A percentile compares a stretch with the other conserved stretches of the same genome.
Conservation (phyloP, 306 rosid species). For the Lathyrus sativus region DNA sequence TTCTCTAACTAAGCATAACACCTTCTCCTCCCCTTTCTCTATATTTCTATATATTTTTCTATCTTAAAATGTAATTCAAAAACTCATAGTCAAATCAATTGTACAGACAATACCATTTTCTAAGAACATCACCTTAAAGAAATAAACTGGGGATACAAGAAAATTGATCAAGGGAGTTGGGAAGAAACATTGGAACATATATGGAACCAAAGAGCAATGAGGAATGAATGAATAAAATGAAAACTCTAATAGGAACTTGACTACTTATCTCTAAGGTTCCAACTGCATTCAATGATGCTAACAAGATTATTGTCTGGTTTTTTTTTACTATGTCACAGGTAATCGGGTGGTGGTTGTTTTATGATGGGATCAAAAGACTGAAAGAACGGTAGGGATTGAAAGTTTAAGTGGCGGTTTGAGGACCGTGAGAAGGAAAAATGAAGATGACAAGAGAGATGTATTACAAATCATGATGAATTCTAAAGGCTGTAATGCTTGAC, state of each 20-base stretch:
- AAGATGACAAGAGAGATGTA: conserved; percentile 39
- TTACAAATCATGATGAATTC: conserved; percentile 43
- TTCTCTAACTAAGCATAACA: conserved; percentile 55
- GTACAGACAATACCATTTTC: conserved; percentile 45
- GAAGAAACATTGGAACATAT: conserved; percentile 35
- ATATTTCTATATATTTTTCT: conserved; percentile 41
- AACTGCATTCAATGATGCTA: conserved; percentile 55
- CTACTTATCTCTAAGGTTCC: conserved; percentile 67
- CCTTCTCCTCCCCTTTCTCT: conserved; percentile 44
- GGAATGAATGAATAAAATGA: conserved; percentile 90
- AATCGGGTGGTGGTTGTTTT: conserved; percentile 46
- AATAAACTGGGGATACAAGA: conserved; percentile 45
- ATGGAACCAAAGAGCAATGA: conserved; percentile 79
- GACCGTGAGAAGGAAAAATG: conserved; percentile 41
- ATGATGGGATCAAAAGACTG: conserved; percentile 50
- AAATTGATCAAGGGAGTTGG: conserved; percentile 44
- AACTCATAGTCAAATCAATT: conserved; percentile 49
- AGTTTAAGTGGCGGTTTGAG: conserved; percentile 37
- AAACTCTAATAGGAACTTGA: conserved; percentile 55
- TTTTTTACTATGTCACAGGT: conserved; percentile 56
- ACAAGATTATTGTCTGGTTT: conserved; percentile 57
- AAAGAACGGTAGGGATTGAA: conserved; percentile 46
- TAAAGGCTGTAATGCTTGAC: conserved; percentile 88
- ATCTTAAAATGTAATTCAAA: conserved; percentile 46
- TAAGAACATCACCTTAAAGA: conserved; percentile 17